Evolutionary conservation across 1,139 yeast species (phyloP), one percentile per base, ranked within the genome.

Genomic region (Spathaspora jeffriesii): DNA sequence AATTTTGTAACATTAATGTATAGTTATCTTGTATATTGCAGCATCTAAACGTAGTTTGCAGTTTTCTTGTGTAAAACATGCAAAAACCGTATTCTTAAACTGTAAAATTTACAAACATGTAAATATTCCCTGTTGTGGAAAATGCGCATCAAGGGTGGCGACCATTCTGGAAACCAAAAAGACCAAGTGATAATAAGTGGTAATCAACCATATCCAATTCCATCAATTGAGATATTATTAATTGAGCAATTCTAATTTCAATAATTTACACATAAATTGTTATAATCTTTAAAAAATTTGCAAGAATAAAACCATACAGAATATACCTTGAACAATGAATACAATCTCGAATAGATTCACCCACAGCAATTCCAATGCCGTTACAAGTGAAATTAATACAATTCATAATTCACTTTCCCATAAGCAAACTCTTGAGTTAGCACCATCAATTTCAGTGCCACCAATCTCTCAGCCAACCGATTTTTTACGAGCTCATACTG

Each of bases 401-500:
- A 70, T 69, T 11, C 58, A 58, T 40, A 50, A 44, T 30, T 63
- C 57, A 15, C 54, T 53, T 45, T 58, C 68, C 23, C 54, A 55
- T 6, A 58, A 58, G n/a, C 63, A 61, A 14, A 62, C 59, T 43
- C 58, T 75, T 49, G 67, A 66, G 43, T 64, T 80, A 56, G 81
- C 92, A 1, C 96, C 96, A 32, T 65, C 82, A 20, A 76, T 89
- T 55, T 68, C 85, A 47, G 70, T 89, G 64, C 96, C 96, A 22
- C 96, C 96, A 51, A 88, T 89, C 55, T 80, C 92, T 43, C 87
- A 87, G 62, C 98, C 99, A 38, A 83, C 97, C n/a, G 96, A 88
- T 46, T 93, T 93, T 65, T 75, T 93, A 59, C 79, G 98, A 66
- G 97, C 98, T n/a, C 98, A 93, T 67, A 93, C 98, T 4, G 98